phyloP scores from a whole-genome alignment of 495 filamentous ascomycete genomes.

The Apiosordaria backusii region DNA sequence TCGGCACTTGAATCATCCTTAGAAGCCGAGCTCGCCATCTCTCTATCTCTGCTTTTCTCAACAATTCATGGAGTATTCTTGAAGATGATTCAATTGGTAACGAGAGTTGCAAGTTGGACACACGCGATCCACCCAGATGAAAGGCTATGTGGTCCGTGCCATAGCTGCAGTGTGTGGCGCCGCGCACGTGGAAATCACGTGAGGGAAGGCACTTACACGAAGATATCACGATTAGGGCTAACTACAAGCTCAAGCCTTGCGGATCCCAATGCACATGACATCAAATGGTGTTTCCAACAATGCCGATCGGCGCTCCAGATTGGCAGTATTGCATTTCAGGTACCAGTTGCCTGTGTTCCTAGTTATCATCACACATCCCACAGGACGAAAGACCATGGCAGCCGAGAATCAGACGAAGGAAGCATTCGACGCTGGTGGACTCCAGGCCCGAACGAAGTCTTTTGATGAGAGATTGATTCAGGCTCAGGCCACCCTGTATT shows the following conservation, averaged over 20 bases:
- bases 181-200: neutral
- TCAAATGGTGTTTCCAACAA: no score
- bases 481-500: no score
- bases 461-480: no score
- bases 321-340: no score
- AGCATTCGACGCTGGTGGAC: no score
- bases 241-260: neutral
- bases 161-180: no score
- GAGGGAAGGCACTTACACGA: neutral
- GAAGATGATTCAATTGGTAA: neutral
- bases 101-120: neutral
- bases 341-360: no score
- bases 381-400: no score
- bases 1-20: slow-evolving; percentile 11
- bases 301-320: no score
- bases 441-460: no score
- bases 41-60: neutral
- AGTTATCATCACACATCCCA: no score
- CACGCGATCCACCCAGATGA: neutral
- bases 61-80: neutral
- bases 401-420: no score
- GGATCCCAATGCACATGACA: neutral
- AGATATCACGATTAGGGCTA: neutral
- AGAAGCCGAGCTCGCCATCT: slow-evolving; percentile 14
- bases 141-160: neutral